Base-by-base conservation (phyloP, 805 yeast genomes). In the Candida endomychidarum region DNA sequence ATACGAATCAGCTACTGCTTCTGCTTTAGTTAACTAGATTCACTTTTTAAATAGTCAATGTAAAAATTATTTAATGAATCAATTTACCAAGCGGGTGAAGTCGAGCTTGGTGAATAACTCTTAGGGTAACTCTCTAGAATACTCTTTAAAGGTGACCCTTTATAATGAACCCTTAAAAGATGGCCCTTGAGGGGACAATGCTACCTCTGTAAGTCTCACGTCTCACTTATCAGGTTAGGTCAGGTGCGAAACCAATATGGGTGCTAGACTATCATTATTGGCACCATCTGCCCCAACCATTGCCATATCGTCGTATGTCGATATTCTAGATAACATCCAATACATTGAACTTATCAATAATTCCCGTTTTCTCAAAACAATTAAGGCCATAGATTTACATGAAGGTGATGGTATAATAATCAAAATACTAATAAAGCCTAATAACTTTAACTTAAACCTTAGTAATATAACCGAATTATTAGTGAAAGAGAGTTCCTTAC, bases 1-100 rank as follows among this genome's bases (percentile, higher is more conserved):
- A 81, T 93, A 86, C 95, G 99, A 93, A 82, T 91, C 99, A 61
- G 96, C 99, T 71, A 93, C 99, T 70, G 99, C 99, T 70, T 93
- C 99, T 66, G 95, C 99, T 75, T 83, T 93, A 77, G 99, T 93
- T 69, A 91, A 91, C 86, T 93, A 89, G 77, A 16, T 15, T 17
- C n/a, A n/a, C n/a, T 28, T 30, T 28, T 28, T 34, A 17, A 19
- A 23, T 34, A 34, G 37, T 34, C 6, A 12, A 27, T 36, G 39
- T 26, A 26, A 19, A 18, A 26, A 19, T 36, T 26, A 36, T 21
- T 19, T n/a, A n/a, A n/a, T n/a, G n/a, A n/a, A n/a, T n/a, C n/a
- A n/a, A n/a, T n/a, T n/a, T n/a, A n/a, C n/a, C n/a, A n/a, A n/a
- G n/a, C n/a, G n/a, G n/a, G n/a, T n/a, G n/a, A n/a, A n/a, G n/a